A percentile compares a stretch with the other conserved stretches of the same genome.
phyloP scores from a whole-genome alignment of 164 flowering plant species.

The Vitis vinifera region DNA sequence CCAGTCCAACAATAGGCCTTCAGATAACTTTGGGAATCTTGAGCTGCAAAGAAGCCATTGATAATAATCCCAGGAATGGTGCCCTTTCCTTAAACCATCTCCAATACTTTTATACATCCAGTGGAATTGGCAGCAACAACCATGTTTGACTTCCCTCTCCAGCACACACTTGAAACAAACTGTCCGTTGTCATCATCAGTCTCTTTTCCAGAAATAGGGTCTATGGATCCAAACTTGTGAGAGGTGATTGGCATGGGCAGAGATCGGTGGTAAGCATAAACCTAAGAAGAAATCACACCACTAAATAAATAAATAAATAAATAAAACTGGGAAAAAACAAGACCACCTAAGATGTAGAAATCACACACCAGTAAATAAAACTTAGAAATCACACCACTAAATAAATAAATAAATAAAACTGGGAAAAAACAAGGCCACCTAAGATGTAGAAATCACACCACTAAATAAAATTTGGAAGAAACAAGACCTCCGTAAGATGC shows the following conservation, averaged over 20 bases:
- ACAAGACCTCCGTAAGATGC: no score
- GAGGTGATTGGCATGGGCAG: constrained; percentile 92
- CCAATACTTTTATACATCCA: constrained; percentile 82
- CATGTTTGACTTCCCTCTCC: constrained; percentile 81
- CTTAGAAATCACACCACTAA: background rate
- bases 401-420: no score
- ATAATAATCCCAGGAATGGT: background rate
- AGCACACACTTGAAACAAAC: constrained; percentile 96
- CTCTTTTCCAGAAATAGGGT: constrained; percentile 86
- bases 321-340: background rate
- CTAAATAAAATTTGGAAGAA: no score
- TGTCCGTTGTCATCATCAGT: constrained; percentile 76
- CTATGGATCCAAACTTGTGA: constrained; percentile 86
- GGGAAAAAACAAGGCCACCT: background rate
- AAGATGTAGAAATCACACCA: no score
- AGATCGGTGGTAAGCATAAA: constrained; percentile 79
- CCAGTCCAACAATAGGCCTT: background rate
- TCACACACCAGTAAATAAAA: no score
- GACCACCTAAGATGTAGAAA: background rate
- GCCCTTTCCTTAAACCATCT: constrained; percentile 53
- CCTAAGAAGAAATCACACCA: constrained; percentile 35
- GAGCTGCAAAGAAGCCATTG: constrained; percentile 1
- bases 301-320: background rate
- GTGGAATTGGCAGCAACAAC: constrained; percentile 86
- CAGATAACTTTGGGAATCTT: background rate